These are phyloP conservation scores for Blastomyces gilchristii DNA, from an alignment of 2,329 filamentous ascomycete species.

Conservation along the genomic window DNA sequence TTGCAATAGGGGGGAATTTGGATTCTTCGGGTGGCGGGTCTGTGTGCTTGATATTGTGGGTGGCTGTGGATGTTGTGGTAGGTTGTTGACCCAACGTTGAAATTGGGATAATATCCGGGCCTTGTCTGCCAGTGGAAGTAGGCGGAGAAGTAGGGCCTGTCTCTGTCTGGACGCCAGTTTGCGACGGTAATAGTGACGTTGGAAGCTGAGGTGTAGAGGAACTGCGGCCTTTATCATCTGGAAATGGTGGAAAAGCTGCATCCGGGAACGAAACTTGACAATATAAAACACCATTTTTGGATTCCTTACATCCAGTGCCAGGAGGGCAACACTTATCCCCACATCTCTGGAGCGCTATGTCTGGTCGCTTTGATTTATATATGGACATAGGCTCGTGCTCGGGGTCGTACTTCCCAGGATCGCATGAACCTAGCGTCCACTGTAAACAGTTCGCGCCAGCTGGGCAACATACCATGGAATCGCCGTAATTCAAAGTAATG, in stretches of 20 bases:
- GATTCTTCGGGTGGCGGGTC: conserved; percentile 22
- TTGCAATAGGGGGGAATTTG: conserved; percentile 32
- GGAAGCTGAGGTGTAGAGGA: not conserved
- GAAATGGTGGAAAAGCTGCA: not conserved
- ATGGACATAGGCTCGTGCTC: conserved; percentile 26
- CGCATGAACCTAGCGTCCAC: conserved; percentile 36
- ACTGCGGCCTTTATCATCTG: not conserved
- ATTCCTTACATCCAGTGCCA: not conserved
- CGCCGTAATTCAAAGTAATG: conserved; percentile 33
- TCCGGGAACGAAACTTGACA: not conserved
- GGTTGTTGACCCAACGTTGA: conserved; percentile 2
- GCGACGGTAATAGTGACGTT: conserved; percentile 16
- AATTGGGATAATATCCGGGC: not conserved
- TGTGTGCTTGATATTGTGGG: conserved; percentile 17
- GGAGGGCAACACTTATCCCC: conserved; percentile 34
- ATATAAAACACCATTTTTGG: not conserved
- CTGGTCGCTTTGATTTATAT: conserved; percentile 35
- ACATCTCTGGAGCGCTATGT: conserved; percentile 33
- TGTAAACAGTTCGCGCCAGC: conserved; percentile 31
- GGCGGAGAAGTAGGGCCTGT: conserved; percentile 12
- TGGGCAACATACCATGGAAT: conserved; percentile 40
- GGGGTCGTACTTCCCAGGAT: conserved; percentile 34
- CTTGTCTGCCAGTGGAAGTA: conserved; percentile 12
- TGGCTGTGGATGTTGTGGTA: conserved; percentile 16
- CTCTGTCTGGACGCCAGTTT: conserved; percentile 16